Conservation (phyloP, 2,329 filamentous ascomycete species). For the Penicillium sp. region DNA sequence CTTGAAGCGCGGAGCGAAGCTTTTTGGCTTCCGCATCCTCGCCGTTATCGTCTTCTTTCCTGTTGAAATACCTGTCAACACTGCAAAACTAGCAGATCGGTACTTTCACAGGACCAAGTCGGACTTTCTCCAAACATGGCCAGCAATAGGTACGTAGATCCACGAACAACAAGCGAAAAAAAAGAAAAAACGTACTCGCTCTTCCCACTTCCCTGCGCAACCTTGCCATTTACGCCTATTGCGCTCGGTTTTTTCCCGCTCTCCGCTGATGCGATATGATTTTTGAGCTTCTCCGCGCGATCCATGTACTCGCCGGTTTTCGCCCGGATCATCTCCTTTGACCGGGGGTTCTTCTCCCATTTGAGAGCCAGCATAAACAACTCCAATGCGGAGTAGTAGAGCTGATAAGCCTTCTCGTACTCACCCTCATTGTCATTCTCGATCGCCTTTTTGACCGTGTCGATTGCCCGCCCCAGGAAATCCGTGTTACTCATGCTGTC, state of each 20-base stretch:
- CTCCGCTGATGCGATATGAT: constrained; percentile 73
- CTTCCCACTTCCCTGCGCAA: constrained; percentile 57
- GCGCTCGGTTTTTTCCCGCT: constrained; percentile 57
- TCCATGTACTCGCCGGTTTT: constrained; percentile 99
- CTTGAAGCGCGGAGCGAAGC: constrained; percentile 83
- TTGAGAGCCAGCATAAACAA: constrained; percentile 98
- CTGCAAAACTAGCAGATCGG: background rate
- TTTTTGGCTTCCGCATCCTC: constrained; percentile 95
- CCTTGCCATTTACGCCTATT: constrained; percentile 56
- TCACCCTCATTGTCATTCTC: constrained; percentile 93
- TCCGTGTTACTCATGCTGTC: constrained; percentile 88
- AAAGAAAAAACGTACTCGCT: constrained; percentile 51
- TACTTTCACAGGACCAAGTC: background rate
- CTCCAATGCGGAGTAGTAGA: constrained; percentile 94
- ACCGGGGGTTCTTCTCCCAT: constrained; percentile 98
- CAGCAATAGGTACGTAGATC: background rate
- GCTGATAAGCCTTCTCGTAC: constrained; percentile 95
- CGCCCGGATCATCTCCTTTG: constrained; percentile 94
- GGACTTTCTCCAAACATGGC: background rate
- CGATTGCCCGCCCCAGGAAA: constrained; percentile 95
- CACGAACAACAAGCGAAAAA: background rate
- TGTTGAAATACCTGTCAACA: constrained; percentile 21
- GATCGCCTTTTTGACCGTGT: constrained; percentile 96
- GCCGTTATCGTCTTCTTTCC: constrained; percentile 61
- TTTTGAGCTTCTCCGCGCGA: constrained; percentile 96